Evolutionary conservation across 805 yeast genomes (phyloP).

Genomic region (Clavispora santaluciae): DNA sequence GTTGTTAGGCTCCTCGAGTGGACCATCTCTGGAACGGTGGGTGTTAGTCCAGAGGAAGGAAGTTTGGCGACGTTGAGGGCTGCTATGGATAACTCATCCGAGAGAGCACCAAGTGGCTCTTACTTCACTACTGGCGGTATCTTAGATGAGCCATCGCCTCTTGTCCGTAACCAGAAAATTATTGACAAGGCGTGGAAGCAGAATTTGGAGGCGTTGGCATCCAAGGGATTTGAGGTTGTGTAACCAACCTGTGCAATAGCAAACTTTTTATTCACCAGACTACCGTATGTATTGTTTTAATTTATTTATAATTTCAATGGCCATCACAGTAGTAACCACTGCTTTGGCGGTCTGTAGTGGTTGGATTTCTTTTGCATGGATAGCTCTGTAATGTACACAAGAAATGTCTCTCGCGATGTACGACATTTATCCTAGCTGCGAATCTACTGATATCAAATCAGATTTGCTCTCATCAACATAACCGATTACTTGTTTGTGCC

Average conservation of each 20-base stretch:
- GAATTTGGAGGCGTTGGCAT: slow-evolving; percentile 19
- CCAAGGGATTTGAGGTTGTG: slow-evolving; percentile 13
- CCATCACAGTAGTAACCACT: too few relatives aligned
- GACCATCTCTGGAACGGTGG: slow-evolving; percentile 15
- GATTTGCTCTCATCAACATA: neutral
- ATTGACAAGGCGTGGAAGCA: slow-evolving; percentile 27
- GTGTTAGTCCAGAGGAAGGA: slow-evolving; percentile 33
- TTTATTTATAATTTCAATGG: too few relatives aligned
- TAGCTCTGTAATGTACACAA: neutral
- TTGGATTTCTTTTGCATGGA: too few relatives aligned
- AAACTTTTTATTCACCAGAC: too few relatives aligned
- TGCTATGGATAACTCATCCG: slow-evolving; percentile 26
- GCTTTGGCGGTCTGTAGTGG: too few relatives aligned
- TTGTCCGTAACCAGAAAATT: slow-evolving; percentile 20
- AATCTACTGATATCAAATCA: slow-evolving; percentile 1
- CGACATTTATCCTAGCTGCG: neutral
- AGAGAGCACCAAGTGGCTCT: slow-evolving; percentile 23
- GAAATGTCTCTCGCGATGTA: neutral
- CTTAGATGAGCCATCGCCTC: slow-evolving; percentile 16
- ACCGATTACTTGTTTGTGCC: neutral
- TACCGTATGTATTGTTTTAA: too few relatives aligned
- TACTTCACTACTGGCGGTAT: slow-evolving; percentile 32
- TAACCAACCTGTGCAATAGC: too few relatives aligned
- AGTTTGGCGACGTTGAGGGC: slow-evolving; percentile 29
- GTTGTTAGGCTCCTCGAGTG: slow-evolving; percentile 14